Percentiles rank a stretch among this genome's conserved stretches.
Evolutionary conservation across 2,329 filamentous ascomycete genomes (phyloP).

Genomic region (Bipolaris sorokiniana): DNA sequence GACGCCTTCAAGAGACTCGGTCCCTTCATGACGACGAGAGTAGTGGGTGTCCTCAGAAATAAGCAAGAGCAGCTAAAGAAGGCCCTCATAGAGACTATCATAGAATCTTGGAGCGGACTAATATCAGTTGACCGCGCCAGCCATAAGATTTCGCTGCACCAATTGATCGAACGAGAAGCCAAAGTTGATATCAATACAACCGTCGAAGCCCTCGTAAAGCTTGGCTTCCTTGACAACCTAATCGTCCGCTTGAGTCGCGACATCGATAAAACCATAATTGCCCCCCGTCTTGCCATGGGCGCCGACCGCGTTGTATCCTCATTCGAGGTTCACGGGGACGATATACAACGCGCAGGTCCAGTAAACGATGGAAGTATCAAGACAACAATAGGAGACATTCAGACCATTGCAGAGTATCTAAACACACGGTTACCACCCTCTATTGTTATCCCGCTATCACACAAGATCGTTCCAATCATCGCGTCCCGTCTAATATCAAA

Average conservation of each 20-base stretch:
- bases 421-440: conserved; percentile 57
- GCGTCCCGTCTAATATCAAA: conserved; percentile 70
- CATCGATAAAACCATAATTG: conserved; percentile 66
- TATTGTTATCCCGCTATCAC: conserved; percentile 64
- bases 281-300: conserved; percentile 59
- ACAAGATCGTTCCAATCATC: conserved; percentile 72
- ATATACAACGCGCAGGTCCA: conserved; percentile 39
- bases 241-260: conserved; percentile 66
- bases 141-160: conserved; percentile 63
- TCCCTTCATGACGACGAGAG: conserved; percentile 65
- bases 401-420: conserved; percentile 58
- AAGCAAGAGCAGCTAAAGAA: conserved; percentile 70
- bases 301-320: conserved; percentile 45
- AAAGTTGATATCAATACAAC: conserved; percentile 43
- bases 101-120: conserved; percentile 72
- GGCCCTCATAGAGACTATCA: conserved; percentile 69
- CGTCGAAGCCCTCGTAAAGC: conserved; percentile 44
- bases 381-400: conserved; percentile 40
- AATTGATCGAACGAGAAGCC: conserved; percentile 50
- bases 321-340: conserved; percentile 45
- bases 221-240: conserved; percentile 57
- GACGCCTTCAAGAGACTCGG: conserved; percentile 65
- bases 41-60: conserved; percentile 68
- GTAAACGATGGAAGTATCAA: conserved; percentile 38
- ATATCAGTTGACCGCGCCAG: conserved; percentile 66